Evolutionary conservation across 208 protist genomes (phyloP), one percentile per base, ranked within the genome.

Genomic region (Trypanosoma lewisi): DNA sequence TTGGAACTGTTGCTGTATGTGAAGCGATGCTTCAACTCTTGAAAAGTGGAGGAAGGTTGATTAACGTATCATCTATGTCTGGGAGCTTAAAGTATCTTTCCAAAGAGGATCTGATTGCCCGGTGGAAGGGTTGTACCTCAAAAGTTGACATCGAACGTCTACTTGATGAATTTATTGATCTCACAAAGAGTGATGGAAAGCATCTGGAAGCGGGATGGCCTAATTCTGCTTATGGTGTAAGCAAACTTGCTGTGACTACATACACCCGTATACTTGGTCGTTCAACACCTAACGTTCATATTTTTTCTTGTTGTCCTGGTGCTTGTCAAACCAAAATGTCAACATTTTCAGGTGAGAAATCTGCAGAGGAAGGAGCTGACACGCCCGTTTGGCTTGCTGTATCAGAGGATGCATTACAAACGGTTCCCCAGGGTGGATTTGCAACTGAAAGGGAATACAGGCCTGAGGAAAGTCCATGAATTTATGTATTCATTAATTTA

Each of bases 231-330:
- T 82, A 82, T 53, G 63, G 50, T 30, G 66, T 76, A 28, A 82
- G 58, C 49, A 85, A 88, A 57, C 55, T 85, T 47, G 66, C 50
- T 21, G n/a, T 74, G 36, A 85, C 54, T 34, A 73, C 57, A 16
- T 67, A 71, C 34, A 70, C 67, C 4, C 33, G 41, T 33, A 39
- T 81, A 9, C 56, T 75, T 44, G 67, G 34, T 21, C 27, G 42
- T 30, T 17, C 9, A 9, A 59, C 70, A 25, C 47, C 23, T 11
- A 45, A 57, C 16, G 64, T 88, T 30, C 49, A 67, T 47, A 47
- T 80, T 12, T 73, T 75, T 57, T 56, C 67, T 11, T 80, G 54
- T 53, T 85, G 75, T 56, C 78, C 75, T 34, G 77, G 75, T 14
- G 70, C 56, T 53, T 77, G 80, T 50, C 52, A 51, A 37, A 75